Conservation (phyloP, 176 grass and related monocot genomes). For the Carex cristatella region DNA sequence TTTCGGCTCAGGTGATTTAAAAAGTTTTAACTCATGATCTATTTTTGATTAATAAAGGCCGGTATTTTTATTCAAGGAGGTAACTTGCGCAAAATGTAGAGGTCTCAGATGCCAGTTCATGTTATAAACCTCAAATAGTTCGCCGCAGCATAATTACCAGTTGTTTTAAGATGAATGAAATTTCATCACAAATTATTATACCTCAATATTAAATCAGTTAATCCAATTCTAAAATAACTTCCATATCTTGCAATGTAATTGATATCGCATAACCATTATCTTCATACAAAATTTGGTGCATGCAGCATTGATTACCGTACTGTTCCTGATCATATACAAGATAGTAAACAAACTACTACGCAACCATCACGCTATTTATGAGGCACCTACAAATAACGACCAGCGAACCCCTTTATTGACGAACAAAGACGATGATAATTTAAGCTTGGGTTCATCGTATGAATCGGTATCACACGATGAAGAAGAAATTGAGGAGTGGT, state of each 20-base stretch:
- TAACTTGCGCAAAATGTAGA: background rate
- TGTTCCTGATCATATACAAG: conserved; percentile 47
- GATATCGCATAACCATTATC: background rate
- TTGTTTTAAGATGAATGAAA: background rate
- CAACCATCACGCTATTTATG: background rate
- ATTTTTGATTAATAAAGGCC: background rate
- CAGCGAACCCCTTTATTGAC: conserved; percentile 28
- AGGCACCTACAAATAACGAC: background rate
- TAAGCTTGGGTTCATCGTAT: conserved; percentile 71
- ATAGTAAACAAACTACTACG: conserved; percentile 28
- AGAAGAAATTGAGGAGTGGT: conserved; percentile 25
- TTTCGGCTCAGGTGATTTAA: conserved; percentile 45
- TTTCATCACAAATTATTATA: background rate
- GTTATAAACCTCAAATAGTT: background rate
- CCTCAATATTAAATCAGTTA: background rate
- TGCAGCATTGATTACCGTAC: conserved; percentile 40
- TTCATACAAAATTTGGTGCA: background rate
- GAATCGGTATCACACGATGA: conserved; percentile 64
- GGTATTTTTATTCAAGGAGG: background rate
- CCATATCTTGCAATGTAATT: background rate
- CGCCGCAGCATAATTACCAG: background rate
- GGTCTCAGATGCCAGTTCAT: background rate
- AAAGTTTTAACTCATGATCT: background rate
- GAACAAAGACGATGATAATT: conserved; percentile 50
- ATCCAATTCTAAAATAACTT: background rate